phyloP scores from a whole-genome alignment of 2,329 filamentous ascomycete species.

The Beauveria asiatica region DNA sequence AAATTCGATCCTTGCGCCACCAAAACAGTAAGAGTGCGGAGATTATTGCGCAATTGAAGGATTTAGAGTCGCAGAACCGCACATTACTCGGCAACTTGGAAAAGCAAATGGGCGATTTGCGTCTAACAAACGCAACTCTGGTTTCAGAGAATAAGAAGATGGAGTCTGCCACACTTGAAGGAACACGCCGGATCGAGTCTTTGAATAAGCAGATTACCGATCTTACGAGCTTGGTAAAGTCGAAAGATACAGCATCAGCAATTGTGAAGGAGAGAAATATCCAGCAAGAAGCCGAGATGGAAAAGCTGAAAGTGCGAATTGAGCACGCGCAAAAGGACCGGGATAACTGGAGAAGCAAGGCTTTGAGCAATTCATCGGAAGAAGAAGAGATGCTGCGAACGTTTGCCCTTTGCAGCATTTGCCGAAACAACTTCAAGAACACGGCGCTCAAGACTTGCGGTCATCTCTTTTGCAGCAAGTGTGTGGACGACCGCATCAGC shows the following conservation, averaged over 20 bases:
- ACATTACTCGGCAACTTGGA: constrained; percentile 75
- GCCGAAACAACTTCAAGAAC: constrained; percentile 88
- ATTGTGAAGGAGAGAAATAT: constrained; percentile 48
- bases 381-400: constrained; percentile 74
- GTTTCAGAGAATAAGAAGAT: constrained; percentile 65
- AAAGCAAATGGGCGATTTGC: constrained; percentile 79
- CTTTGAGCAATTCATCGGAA: constrained; percentile 68
- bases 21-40: constrained; percentile 89
- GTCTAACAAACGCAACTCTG: constrained; percentile 65
- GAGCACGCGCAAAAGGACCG: constrained; percentile 74
- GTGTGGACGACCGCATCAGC: constrained; percentile 79
- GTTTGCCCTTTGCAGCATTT: constrained; percentile 70
- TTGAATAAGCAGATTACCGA: constrained; percentile 69
- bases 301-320: constrained; percentile 69
- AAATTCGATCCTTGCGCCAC: constrained; percentile 68
- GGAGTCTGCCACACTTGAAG: constrained; percentile 64
- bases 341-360: constrained; percentile 78
- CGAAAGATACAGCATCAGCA: constrained; percentile 58
- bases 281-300: constrained; percentile 64
- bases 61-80: constrained; percentile 71
- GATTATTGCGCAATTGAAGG: constrained; percentile 88
- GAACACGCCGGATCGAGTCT: constrained; percentile 59
- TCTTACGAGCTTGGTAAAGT: constrained; percentile 62
- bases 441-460: constrained; percentile 89
- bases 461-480: constrained; percentile 86